These are phyloP conservation scores for Coccinonectria pachysandricola DNA, from an alignment of 2,329 filamentous ascomycete genomes.

Conservation along the genomic window DNA sequence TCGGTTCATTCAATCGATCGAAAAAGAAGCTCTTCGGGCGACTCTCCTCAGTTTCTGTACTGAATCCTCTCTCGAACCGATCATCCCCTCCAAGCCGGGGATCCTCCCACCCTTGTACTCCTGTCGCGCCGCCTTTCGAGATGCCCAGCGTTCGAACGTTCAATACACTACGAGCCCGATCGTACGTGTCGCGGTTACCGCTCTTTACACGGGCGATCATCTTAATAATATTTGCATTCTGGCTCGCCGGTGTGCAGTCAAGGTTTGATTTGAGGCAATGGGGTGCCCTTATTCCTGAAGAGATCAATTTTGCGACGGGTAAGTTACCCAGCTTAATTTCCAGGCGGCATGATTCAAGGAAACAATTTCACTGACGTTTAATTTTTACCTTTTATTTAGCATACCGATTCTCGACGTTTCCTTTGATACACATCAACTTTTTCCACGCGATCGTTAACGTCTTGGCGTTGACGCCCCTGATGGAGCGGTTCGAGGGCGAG, in stretches of 20 bases:
- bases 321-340: slow-evolving; percentile 11
- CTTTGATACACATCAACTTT: slow-evolving; percentile 72
- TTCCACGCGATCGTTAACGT: slow-evolving; percentile 75
- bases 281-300: slow-evolving; percentile 68
- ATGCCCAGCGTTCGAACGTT: slow-evolving; percentile 36
- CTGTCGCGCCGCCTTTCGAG: slow-evolving; percentile 14
- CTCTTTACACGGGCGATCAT: slow-evolving; percentile 70
- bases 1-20: background rate
- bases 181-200: slow-evolving; percentile 76
- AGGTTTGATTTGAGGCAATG: slow-evolving; percentile 65
- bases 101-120: too few species aligned
- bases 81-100: slow-evolving; percentile 13
- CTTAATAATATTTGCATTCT: slow-evolving; percentile 49
- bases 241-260: slow-evolving; percentile 57
- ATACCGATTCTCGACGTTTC: slow-evolving; percentile 87
- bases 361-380: slow-evolving; percentile 1
- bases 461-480: slow-evolving; percentile 69
- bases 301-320: slow-evolving; percentile 64
- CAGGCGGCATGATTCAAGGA: background rate
- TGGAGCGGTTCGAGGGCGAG: slow-evolving; percentile 89
- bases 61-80: slow-evolving; percentile 1
- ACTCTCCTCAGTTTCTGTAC: slow-evolving; percentile 2
- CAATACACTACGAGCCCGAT: slow-evolving; percentile 63
- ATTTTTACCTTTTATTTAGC: slow-evolving; percentile 40
- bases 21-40: background rate